Base-by-base conservation (phyloP, 208 protist species). In the Wallacemonas sp. region DNA sequence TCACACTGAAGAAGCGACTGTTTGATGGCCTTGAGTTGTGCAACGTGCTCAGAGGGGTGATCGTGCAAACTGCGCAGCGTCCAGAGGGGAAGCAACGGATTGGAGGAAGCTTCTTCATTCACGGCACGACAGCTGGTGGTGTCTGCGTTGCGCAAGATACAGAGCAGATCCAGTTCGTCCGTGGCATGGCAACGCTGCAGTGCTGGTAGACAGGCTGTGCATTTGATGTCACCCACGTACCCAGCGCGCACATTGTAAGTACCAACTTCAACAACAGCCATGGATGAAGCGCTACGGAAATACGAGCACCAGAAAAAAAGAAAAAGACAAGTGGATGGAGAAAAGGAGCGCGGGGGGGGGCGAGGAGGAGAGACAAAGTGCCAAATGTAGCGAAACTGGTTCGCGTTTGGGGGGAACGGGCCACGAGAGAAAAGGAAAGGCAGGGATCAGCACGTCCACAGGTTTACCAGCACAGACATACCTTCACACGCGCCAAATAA, bases 211-310 rank as follows among this genome's bases (percentile, higher is more conserved):
- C 59, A 72, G 3, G 71, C 61, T 15, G 86, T 91, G 71, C 86
- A 88, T 0, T 47, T 64, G 21, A 77, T 56, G 58, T 96, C 90
- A 33, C 90, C 90, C 58, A 89, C 70, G 59, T 93, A 93, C 2
- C 90, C 90, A 15, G 76, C 82, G 27, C 90, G 79, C 0, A 84
- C 62, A 26, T 60, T 74, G 67, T 79, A 90, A 27, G 80, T 80
- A 11, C 90, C 90, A 15, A 96, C 62, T 55, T 96, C 90, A 38
- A 95, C 84, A 15, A 93, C 86, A 17, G 90, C 81, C 90, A 94
- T 94, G n/a, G 2, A 9, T 49, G 9, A 49, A 6, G 36, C n/a
- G n/a, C n/a, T n/a, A n/a, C n/a, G n/a, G n/a, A n/a, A n/a, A n/a
- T n/a, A n/a, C n/a, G n/a, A n/a, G n/a, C n/a, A n/a, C n/a, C n/a